A percentile compares a stretch with the other conserved stretches of the same genome.
These are phyloP conservation scores for Pholiota molesta DNA, from an alignment of 768 basidiomycete species.

Conservation along the genomic window DNA sequence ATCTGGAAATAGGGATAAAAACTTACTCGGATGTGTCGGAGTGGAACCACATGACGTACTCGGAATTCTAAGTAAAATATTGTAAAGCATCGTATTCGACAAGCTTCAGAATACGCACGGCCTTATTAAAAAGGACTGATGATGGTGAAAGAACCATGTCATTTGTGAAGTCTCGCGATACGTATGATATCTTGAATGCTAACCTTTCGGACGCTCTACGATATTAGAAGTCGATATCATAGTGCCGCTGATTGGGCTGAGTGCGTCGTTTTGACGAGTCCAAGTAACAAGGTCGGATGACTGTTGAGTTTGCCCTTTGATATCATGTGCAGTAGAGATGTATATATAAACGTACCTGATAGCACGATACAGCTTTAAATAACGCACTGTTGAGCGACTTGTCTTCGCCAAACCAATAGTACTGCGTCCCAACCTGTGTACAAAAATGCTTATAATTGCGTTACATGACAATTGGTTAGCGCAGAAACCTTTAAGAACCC, in stretches of 20 bases:
- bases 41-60: conserved; percentile 78
- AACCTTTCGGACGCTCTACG: conserved; percentile 67
- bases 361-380: conserved; percentile 64
- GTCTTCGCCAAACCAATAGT: conserved; percentile 68
- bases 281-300: conserved; percentile 57
- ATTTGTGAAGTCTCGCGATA: too few relatives aligned
- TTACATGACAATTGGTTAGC: neutral
- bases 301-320: conserved; percentile 25
- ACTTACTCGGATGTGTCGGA: conserved; percentile 60
- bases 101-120: conserved; percentile 30
- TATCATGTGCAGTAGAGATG: neutral
- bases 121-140: conserved; percentile 56
- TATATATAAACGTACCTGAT: conserved; percentile 38
- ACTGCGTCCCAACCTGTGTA: conserved; percentile 51
- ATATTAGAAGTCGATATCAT: conserved; percentile 61
- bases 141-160: neutral
- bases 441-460: neutral
- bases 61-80: conserved; percentile 43
- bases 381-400: conserved; percentile 56
- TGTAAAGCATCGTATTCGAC: neutral
- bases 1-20: neutral
- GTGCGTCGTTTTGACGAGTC: conserved; percentile 61
- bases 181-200: neutral
- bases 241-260: conserved; percentile 54
- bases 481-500: conserved; percentile 54